Evolutionary conservation across 1,284 basidiomycete genomes (phyloP), one percentile per base, ranked within the genome.

Genomic region (Cryptococcus neoformans): DNA sequence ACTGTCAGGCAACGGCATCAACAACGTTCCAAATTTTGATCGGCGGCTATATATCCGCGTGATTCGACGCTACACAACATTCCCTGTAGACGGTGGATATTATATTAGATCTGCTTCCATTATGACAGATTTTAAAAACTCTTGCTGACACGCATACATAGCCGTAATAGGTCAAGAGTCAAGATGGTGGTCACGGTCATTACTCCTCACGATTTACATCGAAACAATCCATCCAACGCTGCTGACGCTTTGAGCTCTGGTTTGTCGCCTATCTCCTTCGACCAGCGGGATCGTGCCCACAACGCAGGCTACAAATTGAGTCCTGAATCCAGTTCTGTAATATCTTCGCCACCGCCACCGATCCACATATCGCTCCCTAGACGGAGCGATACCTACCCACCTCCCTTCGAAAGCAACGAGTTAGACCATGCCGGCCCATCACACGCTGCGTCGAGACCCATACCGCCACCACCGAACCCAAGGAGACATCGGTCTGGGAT

Each of bases 401-500:
- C 40, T 12, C 5, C 40, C 16, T 11, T 41, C 3, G 40, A 41
- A 12, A 41, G 40, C 12, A 5, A 41, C 16, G 48, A 50, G 10
- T 17, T 36, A 12, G 37, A 11, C 8, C 35, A 50, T 38, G 48
- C 48, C 11, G 48, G 48, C 10, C 48, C 48, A 38, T 50, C 48
- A 37, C 35, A 50, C 38, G 11, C 63, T 5, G 39, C 45, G 34
- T 55, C 51, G 12, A 36, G 61, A 47, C 52, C 57, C 2, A 74
- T 73, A 38, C 72, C 73, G 1, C 74, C 72, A 4, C 72, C 72
- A 7, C 67, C 73, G 0, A 72, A 65, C 45, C 69, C 73, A 6
- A 59, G 74, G 9, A 52, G 72, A 58, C 74, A 76, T 62, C 62
- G 70, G 9, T 65, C 65, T 3, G 72, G 68, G 14, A 62, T 70